Conservation (phyloP, 257 asterid genomes). For the Penstemon barbatus region DNA sequence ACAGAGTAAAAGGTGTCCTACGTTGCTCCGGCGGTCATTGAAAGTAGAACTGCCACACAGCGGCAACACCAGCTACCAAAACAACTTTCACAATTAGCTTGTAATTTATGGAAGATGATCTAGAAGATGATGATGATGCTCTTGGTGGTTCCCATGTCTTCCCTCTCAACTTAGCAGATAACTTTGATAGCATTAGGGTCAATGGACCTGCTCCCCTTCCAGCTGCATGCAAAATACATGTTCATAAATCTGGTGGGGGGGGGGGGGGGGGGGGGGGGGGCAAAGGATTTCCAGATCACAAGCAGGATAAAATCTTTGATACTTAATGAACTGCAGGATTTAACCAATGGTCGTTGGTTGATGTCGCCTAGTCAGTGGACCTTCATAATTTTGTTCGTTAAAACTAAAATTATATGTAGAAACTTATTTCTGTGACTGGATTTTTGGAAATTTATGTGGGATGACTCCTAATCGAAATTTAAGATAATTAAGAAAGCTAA, state of each 20-base stretch:
- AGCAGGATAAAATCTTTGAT: neutral
- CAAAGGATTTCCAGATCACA: neutral
- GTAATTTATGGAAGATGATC: conserved; percentile 42
- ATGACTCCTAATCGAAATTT: no score
- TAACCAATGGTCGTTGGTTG: no score
- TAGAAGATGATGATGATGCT: conserved; percentile 35
- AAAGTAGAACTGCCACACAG: conserved; percentile 70
- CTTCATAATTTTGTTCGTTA: no score
- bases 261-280: neutral
- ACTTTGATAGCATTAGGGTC: conserved; percentile 49
- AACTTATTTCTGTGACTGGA: no score
- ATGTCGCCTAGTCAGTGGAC: no score
- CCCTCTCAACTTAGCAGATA: conserved; percentile 63
- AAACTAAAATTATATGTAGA: no score
- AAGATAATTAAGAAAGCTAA: no score
- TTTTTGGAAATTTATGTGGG: no score
- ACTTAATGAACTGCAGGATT: neutral
- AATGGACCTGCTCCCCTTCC: conserved; percentile 48
- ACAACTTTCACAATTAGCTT: conserved; percentile 63
- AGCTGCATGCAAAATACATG: conserved; percentile 39
- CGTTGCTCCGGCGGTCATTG: conserved; percentile 42
- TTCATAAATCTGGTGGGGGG: neutral
- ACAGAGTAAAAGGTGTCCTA: conserved; percentile 30
- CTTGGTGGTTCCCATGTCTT: conserved; percentile 51
- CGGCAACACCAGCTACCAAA: conserved; percentile 64